Base-by-base conservation (phyloP, 768 basidiomycete species). In the Pisolithus marmoratus region DNA sequence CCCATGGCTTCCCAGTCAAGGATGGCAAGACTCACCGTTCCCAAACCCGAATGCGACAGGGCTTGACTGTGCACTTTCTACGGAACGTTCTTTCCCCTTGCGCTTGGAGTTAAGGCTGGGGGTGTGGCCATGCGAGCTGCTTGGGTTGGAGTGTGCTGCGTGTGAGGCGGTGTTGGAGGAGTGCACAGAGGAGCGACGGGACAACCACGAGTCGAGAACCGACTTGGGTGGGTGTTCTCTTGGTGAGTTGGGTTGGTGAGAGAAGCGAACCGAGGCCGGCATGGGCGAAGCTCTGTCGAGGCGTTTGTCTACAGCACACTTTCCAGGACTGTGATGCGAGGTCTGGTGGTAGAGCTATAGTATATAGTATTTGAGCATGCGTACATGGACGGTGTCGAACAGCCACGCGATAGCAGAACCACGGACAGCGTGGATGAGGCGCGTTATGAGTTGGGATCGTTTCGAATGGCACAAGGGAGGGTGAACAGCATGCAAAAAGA, bases 81-180 rank as follows among this genome's bases (percentile, higher is more conserved):
- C 15, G 3, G 63, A 50, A 45, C 53, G 57, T 14, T 54, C 63
- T 34, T 60, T 62, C 54, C 48, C 54, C 29, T 57, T 64, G n/a
- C 36, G 37, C 23, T 41, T 55, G 15, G 50, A 29, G 15, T 17
- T 48, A 23, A 49, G 26, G 3, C 27, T 3, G 3, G 43, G 52
- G 14, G 17, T 47, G 20, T 23, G 29, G 40, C 43, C 17, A 2
- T 15, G 43, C 6, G 49, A 34, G 34, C 34, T 8, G 23, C 29
- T 24, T 20, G 24, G 43, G 45, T 48, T 38, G 11, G 29, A 19
- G 19, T 44, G 43, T 19, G 29, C 47, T 38, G 48, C 36, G 14
- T 52, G 40, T 15, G 56, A 42, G n/a, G 51, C 17, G 20, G 46
- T 17, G 3, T 42, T 36, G 27, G 55, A 3, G 29, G 54, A 29